Evolutionary conservation across 768 basidiomycete species (phyloP), one percentile per base, ranked within the genome.

Genomic region (Podaxis rugospora): DNA sequence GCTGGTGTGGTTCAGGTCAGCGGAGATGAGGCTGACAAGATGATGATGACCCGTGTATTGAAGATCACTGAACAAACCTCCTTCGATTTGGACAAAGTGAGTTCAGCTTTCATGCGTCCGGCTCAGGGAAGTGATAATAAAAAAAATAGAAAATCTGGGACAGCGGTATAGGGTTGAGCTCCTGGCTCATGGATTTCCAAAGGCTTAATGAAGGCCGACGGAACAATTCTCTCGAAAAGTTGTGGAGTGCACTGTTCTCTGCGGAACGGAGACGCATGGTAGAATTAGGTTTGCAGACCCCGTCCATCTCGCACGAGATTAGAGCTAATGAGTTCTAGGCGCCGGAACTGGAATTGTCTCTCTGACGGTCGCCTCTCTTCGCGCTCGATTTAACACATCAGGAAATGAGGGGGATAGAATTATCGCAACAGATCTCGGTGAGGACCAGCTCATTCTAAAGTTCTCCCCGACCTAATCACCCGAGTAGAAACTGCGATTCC

Each of bases 11-110:
- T 70, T 54, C 61, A 66, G 64, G 57, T 62, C 63, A 39, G 66
- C 67, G 51, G 55, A 28, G 36, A 54, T 32, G 51, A 46, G 39
- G 28, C 16, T 37, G 14, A 10, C 16, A 14, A 42, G 14, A n/a
- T 23, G 39, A 51, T 3, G 5, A 9, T 18, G 14, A 18, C 13
- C 11, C 42, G 35, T 32, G 59, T 50, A n/a, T 63, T 95, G 62
- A 76, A 69, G 35, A 76, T 97, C 23, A 77, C 74, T 16, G 95
- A 97, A 68, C 88, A 92, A 67, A 94, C 90, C 0, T 90, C 90
- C 1, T 96, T 93, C 69, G 95, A 95, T 68, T 78, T 96, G 3
- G 95, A 97, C 78, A 96, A 97, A 85, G 95, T 92, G 64, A 69
- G 79, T 62, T 47, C 6, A 37, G 18, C 39, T 35, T 47, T 51